Percentiles rank a stretch among this genome's conserved stretches.
phyloP scores from a whole-genome alignment of 208 protist genomes.

The Ichthyophonus hoferi region DNA sequence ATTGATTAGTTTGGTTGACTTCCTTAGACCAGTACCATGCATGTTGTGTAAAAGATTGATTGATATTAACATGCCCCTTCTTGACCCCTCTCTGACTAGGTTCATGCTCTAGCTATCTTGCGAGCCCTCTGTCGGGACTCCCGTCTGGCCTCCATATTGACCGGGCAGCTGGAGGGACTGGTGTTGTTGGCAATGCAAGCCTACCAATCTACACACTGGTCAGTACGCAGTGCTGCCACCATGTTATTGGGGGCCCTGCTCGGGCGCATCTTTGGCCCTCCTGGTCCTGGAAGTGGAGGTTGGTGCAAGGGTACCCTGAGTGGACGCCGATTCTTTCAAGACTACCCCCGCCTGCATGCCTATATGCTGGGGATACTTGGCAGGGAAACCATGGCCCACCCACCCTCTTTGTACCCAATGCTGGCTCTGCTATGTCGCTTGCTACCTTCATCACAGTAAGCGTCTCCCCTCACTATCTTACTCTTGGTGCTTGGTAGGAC shows the following conservation, averaged over 20 bases:
- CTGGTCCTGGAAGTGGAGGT: neutral
- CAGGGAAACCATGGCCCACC: neutral
- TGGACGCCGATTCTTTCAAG: neutral
- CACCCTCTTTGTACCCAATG: neutral
- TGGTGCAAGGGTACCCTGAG: neutral
- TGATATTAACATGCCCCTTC: too few relatives aligned
- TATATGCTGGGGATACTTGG: neutral
- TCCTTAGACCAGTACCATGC: too few relatives aligned
- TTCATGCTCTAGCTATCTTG: neutral
- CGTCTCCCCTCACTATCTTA: neutral
- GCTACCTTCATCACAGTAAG: neutral
- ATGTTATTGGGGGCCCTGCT: constrained; percentile 18
- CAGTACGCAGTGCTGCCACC: constrained; percentile 10
- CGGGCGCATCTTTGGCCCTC: neutral
- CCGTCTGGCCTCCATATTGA: neutral
- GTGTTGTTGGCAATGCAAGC: neutral
- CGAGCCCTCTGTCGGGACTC: constrained; percentile 6
- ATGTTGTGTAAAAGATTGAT: too few relatives aligned
- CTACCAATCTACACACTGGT: neutral
- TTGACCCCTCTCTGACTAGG: too few relatives aligned
- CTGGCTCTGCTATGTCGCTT: neutral
- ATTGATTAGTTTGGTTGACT: too few relatives aligned
- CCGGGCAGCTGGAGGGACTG: neutral
- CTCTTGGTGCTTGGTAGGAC: too few relatives aligned
- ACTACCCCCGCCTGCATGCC: neutral